phyloP scores from a whole-genome alignment of 768 basidiomycete species.

The Boletus eberwhitei region DNA sequence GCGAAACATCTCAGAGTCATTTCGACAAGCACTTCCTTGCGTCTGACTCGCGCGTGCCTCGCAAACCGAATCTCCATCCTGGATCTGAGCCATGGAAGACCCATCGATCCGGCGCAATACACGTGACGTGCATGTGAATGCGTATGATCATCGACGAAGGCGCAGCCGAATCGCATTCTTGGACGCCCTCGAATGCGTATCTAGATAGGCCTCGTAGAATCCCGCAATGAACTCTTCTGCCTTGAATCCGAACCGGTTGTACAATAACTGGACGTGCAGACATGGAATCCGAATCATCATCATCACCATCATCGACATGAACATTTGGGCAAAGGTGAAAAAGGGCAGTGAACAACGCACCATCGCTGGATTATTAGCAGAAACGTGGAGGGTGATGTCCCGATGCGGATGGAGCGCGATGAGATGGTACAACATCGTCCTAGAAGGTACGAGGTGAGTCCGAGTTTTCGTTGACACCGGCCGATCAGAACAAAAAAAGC shows the following conservation, averaged over 20 bases:
- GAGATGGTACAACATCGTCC: constrained; percentile 76
- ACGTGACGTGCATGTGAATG: not conserved
- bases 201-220: constrained; percentile 80
- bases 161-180: constrained; percentile 80
- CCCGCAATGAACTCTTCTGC: constrained; percentile 80
- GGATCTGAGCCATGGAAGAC: not conserved
- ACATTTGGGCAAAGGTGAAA: not conserved
- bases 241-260: constrained; percentile 87
- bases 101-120: not conserved
- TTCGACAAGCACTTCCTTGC: not conserved
- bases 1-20: not conserved
- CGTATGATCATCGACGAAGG: constrained; percentile 48
- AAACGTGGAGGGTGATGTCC: constrained; percentile 82
- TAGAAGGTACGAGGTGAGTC: constrained; percentile 20
- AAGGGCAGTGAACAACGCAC: constrained; percentile 30
- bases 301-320: not conserved
- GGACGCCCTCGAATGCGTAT: constrained; percentile 62
- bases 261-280: constrained; percentile 50
- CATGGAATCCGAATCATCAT: not conserved
- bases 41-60: not conserved
- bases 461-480: not conserved
- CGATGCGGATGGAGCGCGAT: constrained; percentile 67
- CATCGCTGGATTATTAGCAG: constrained; percentile 79
- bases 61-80: not conserved
- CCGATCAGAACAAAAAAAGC: constrained; percentile 4